These are phyloP conservation scores for Aquilaria sinensis DNA, from an alignment of 345 rosid species.

Conservation along the genomic window DNA sequence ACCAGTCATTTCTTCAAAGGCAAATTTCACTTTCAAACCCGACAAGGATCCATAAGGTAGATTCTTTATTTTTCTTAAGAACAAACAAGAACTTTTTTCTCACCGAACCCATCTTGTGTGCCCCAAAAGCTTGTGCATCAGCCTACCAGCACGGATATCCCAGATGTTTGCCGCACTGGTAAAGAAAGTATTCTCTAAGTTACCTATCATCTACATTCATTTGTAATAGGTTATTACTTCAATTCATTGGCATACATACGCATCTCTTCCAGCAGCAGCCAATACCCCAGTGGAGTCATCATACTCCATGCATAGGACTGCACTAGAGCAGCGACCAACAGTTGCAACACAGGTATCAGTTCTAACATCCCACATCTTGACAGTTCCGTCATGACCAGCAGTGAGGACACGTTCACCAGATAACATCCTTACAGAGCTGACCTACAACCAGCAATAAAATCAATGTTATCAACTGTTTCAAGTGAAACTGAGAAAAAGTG, in stretches of 20 bases:
- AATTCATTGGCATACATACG: constrained; percentile 41
- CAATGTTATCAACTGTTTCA: constrained; percentile 1
- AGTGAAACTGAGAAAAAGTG: not conserved
- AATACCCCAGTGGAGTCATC: constrained; percentile 94
- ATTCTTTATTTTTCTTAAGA: not conserved
- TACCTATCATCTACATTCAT: not conserved
- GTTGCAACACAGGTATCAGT: constrained; percentile 98
- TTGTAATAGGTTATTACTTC: no score
- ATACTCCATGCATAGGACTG: constrained; percentile 90
- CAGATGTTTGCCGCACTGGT: constrained; percentile 88
- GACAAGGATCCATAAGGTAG: constrained; percentile 4
- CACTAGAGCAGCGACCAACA: constrained; percentile 93
- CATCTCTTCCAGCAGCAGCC: constrained; percentile 98
- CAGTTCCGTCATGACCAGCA: constrained; percentile 87
- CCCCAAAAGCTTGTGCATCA: constrained; percentile 94
- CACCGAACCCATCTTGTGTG: constrained; percentile 98
- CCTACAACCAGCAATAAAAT: constrained; percentile 36
- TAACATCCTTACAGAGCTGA: constrained; percentile 86
- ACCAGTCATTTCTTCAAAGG: constrained; percentile 9
- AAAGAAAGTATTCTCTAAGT: constrained; percentile 19
- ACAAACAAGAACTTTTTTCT: constrained; percentile 19
- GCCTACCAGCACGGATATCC: constrained; percentile 98
- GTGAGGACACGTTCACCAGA: constrained; percentile 96
- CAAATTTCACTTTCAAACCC: not conserved
- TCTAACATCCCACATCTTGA: constrained; percentile 99